These are phyloP conservation scores for Diutina rugosa DNA, from an alignment of 1,139 yeast genomes.

Conservation along the genomic window DNA sequence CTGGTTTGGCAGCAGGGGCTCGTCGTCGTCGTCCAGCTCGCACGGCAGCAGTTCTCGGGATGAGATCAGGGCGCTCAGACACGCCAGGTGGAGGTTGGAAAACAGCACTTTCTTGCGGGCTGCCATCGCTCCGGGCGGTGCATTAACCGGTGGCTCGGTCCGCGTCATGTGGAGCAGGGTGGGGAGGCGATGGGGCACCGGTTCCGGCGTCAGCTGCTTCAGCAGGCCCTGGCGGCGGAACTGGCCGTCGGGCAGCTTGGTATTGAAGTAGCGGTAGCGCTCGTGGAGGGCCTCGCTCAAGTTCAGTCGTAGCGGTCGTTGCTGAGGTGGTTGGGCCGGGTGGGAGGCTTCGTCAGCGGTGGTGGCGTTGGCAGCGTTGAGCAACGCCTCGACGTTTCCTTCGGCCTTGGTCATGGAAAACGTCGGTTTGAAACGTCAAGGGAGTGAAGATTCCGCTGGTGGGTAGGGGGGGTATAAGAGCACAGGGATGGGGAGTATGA, in stretches of 20 bases:
- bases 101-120: conserved; percentile 1
- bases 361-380: not conserved
- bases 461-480: too few species aligned
- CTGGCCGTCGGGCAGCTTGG: not conserved
- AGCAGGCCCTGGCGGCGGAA: not conserved
- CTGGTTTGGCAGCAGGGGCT: not conserved
- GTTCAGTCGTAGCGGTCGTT: not conserved
- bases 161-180: not conserved
- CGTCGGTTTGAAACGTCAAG: not conserved
- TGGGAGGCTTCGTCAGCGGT: not conserved
- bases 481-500: too few species aligned
- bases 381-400: conserved; percentile 1
- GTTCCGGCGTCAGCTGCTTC: not conserved
- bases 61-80: not conserved
- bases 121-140: not conserved
- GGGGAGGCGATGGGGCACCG: not conserved
- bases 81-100: conserved; percentile 1
- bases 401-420: not conserved
- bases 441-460: not conserved
- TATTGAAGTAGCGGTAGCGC: not conserved
- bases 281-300: not conserved
- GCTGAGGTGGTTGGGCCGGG: not conserved
- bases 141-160: not conserved
- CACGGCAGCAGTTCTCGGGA: not conserved
- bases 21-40: not conserved